phyloP scores from a whole-genome alignment of 1,284 basidiomycete genomes.

The Cryptococcus sp. region DNA sequence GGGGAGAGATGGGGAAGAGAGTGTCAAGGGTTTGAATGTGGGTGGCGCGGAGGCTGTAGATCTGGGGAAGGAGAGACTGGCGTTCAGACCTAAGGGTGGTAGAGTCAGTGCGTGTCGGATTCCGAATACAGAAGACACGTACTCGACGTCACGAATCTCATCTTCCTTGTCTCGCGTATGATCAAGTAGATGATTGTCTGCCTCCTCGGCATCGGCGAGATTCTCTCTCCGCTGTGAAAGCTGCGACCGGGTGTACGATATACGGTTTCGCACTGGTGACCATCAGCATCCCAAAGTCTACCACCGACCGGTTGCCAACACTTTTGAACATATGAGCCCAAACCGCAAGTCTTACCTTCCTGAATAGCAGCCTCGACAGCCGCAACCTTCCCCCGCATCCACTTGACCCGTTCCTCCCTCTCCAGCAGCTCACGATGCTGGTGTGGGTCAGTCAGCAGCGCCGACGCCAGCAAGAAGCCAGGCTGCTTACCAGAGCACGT shows the following conservation, averaged over 20 bases:
- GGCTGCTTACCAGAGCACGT: constrained; percentile 53
- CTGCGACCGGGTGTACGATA: not conserved
- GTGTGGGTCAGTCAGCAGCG: constrained; percentile 10
- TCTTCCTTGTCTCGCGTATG: constrained; percentile 19
- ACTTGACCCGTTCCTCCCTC: constrained; percentile 25
- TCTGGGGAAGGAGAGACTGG: constrained; percentile 54
- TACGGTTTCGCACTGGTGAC: not conserved
- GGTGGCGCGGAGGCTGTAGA: constrained; percentile 61
- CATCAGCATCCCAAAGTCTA: too few species aligned
- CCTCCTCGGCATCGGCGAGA: constrained; percentile 27
- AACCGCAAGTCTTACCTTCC: constrained; percentile 26
- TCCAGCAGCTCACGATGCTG: constrained; percentile 52
- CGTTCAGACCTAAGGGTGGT: constrained; percentile 22
- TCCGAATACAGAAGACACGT: constrained; percentile 4
- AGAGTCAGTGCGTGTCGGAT: too few species aligned
- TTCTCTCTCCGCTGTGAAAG: constrained; percentile 17
- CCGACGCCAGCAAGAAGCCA: not conserved
- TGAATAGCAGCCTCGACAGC: constrained; percentile 15
- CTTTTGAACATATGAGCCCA: too few species aligned
- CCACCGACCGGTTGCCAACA: too few species aligned
- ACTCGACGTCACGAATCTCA: constrained; percentile 30
- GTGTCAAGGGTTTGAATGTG: constrained; percentile 71
- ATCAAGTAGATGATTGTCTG: constrained; percentile 23
- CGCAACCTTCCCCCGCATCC: constrained; percentile 12
- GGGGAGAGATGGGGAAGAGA: constrained; percentile 84